phyloP scores from a whole-genome alignment of 345 rosid species.

The Capsella bursapastoris region DNA sequence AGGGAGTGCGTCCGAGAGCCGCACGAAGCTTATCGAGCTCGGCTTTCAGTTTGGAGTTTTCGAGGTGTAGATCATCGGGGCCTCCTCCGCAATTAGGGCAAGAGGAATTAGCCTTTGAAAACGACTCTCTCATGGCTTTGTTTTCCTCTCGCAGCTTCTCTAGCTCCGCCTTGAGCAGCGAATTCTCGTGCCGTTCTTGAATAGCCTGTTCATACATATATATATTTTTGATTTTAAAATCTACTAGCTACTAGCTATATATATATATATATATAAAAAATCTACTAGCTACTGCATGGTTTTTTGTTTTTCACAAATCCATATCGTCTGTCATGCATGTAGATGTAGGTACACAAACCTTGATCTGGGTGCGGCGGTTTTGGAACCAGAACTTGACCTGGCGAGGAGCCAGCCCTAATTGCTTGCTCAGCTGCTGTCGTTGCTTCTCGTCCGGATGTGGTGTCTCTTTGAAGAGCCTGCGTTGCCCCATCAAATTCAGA shows the following conservation, averaged over 20 bases:
- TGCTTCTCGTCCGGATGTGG: slow-evolving; percentile 99
- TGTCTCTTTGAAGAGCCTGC: slow-evolving; percentile 91
- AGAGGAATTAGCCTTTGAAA: slow-evolving; percentile 55
- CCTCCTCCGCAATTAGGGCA: slow-evolving; percentile 87
- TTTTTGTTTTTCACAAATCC: not conserved
- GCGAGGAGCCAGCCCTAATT: slow-evolving; percentile 90
- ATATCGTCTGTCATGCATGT: not conserved
- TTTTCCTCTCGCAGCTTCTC: slow-evolving; percentile 89
- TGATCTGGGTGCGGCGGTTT: slow-evolving; percentile 95
- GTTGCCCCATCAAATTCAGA: not conserved
- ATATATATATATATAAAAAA: too few relatives aligned
- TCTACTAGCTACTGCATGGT: too few relatives aligned
- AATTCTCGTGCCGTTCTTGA: slow-evolving; percentile 96
- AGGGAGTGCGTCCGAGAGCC: slow-evolving; percentile 58
- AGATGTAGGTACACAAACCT: slow-evolving; percentile 49
- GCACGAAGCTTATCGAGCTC: slow-evolving; percentile 86
- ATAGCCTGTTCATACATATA: slow-evolving; percentile 57
- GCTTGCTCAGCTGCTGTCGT: slow-evolving; percentile 92
- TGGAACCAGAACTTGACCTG: slow-evolving; percentile 99
- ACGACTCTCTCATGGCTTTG: slow-evolving; percentile 82
- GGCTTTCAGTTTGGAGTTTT: slow-evolving; percentile 85
- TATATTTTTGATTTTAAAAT: not conserved
- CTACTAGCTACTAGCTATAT: not conserved
- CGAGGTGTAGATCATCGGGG: slow-evolving; percentile 71
- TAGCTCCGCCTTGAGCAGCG: slow-evolving; percentile 78